These are phyloP conservation scores for Pterocarpus santalinus DNA, from an alignment of 306 rosid genomes.

Conservation along the genomic window DNA sequence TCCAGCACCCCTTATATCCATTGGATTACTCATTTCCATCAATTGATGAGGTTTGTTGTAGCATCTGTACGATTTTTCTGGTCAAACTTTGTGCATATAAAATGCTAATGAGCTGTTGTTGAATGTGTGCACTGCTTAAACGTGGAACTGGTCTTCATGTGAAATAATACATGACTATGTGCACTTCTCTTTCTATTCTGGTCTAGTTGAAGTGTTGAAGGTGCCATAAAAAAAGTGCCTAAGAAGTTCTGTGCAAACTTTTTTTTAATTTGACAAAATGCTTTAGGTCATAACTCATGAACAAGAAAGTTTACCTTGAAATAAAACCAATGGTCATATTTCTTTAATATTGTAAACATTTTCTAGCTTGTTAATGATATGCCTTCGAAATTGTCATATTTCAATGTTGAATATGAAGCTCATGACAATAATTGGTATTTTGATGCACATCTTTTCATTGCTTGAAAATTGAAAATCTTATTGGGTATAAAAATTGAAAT, in stretches of 20 bases:
- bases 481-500: not conserved
- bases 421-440: not conserved
- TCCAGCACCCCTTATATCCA: slow-evolving; percentile 77
- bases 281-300: not conserved
- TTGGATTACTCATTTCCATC: slow-evolving; percentile 70
- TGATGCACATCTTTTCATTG: slow-evolving; percentile 8
- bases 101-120: slow-evolving; percentile 28
- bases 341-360: not conserved
- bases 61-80: slow-evolving; percentile 11
- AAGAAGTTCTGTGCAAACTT: not conserved
- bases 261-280: not conserved
- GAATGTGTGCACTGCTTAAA: slow-evolving; percentile 36
- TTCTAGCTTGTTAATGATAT: not conserved
- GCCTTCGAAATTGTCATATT: slow-evolving; percentile 8
- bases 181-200: slow-evolving; percentile 7
- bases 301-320: not conserved
- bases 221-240: not conserved
- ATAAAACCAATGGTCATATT: not conserved
- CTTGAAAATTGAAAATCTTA: not conserved
- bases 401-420: slow-evolving; percentile 17
- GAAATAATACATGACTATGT: not conserved
- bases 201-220: slow-evolving; percentile 1
- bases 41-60: slow-evolving; percentile 64
- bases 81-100: slow-evolving; percentile 24
- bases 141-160: not conserved